Percentiles rank a stretch among this genome's conserved stretches.
Evolutionary conservation across 352 stramenopile genomes (phyloP).

Genomic region (Globisporangium irregulare): DNA sequence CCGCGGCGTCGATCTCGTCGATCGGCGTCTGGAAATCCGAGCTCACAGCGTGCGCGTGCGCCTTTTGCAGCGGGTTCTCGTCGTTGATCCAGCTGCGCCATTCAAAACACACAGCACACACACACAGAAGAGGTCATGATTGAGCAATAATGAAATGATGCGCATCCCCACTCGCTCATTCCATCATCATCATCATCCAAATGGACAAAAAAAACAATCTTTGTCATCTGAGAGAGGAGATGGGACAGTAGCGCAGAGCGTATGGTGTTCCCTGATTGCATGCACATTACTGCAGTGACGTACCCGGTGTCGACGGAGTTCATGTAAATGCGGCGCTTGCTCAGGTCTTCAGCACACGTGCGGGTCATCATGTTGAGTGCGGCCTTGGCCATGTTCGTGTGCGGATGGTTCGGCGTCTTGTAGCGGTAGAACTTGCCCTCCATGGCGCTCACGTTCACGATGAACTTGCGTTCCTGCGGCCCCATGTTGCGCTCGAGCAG

Average conservation of each 20-base stretch:
- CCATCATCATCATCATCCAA: not conserved
- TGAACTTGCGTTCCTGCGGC: slow-evolving; percentile 79
- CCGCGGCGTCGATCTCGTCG: slow-evolving; percentile 96
- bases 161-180: not conserved
- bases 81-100: slow-evolving; percentile 95
- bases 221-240: slow-evolving; percentile 9
- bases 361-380: slow-evolving; percentile 99
- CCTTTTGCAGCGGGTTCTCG: slow-evolving; percentile 95
- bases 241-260: not conserved
- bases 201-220: slow-evolving; percentile 5
- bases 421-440: slow-evolving; percentile 98
- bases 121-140: slow-evolving; percentile 6
- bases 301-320: slow-evolving; percentile 97
- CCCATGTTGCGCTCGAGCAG: slow-evolving; percentile 73
- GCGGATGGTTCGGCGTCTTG: slow-evolving; percentile 96
- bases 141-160: not conserved
- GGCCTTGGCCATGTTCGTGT: slow-evolving; percentile 98
- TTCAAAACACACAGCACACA: slow-evolving; percentile 7
- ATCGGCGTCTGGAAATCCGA: slow-evolving; percentile 97
- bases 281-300: slow-evolving; percentile 13
- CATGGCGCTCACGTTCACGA: slow-evolving; percentile 98
- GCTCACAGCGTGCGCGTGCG: slow-evolving; percentile 86
- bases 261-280: not conserved
- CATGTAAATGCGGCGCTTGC: slow-evolving; percentile 95
- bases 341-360: slow-evolving; percentile 94